These are phyloP conservation scores for Coemansia reversa DNA, from an alignment of 192 early-diverging fungal species.

Conservation along the genomic window DNA sequence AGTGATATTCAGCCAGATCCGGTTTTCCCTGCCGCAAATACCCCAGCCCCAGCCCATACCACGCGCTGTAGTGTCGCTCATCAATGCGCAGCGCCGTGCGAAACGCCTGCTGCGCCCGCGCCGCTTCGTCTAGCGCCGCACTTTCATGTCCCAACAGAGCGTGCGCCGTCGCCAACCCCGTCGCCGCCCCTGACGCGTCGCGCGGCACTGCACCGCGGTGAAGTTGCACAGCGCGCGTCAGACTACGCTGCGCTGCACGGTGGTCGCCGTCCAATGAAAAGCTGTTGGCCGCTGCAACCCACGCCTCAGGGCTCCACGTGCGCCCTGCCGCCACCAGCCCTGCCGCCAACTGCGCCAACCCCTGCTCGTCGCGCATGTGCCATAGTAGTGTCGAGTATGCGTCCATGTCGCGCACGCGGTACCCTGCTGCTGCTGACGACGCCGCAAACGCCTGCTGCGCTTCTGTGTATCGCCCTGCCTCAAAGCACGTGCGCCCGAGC, in stretches of 20 bases:
- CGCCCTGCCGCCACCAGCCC: constrained; percentile 66
- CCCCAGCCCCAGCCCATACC: constrained; percentile 79
- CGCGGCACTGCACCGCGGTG: constrained; percentile 30
- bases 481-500: constrained; percentile 58
- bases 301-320: constrained; percentile 73
- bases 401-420: constrained; percentile 77
- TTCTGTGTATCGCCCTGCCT: constrained; percentile 58
- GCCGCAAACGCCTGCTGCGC: constrained; percentile 58
- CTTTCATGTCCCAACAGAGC: constrained; percentile 85
- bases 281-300: constrained; percentile 73
- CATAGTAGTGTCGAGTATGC: constrained; percentile 81
- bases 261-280: constrained; percentile 77
- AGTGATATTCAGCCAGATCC: constrained; percentile 71
- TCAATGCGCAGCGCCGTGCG: constrained; percentile 70
- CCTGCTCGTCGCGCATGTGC: constrained; percentile 76
- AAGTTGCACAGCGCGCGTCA: constrained; percentile 72
- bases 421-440: constrained; percentile 65
- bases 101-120: constrained; percentile 72
- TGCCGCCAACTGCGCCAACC: constrained; percentile 72
- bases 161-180: constrained; percentile 68
- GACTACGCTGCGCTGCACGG: constrained; percentile 71
- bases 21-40: constrained; percentile 73
- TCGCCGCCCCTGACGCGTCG: constrained; percentile 18
- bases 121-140: constrained; percentile 68
- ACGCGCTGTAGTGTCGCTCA: constrained; percentile 78